Conservation (phyloP, 208 protist species). For the Crithidia expoeki region DNA sequence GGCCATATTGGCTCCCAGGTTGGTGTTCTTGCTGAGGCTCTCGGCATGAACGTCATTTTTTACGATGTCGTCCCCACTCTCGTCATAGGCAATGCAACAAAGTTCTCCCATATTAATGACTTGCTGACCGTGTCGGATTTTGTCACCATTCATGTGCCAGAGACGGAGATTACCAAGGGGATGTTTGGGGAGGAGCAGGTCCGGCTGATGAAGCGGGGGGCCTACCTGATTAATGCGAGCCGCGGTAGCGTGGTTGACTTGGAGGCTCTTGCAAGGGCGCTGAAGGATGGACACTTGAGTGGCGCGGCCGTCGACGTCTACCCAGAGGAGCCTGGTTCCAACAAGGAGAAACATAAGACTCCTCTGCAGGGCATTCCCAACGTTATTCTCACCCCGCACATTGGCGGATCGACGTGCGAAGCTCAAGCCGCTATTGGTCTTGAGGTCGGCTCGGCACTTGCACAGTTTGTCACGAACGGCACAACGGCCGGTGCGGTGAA, state of each 20-base stretch:
- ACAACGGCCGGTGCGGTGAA: constrained; percentile 89
- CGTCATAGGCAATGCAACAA: constrained; percentile 88
- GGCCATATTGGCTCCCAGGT: constrained; percentile 94
- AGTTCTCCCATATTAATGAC: constrained; percentile 65
- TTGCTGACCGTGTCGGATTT: constrained; percentile 86
- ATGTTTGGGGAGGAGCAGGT: constrained; percentile 83
- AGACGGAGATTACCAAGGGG: constrained; percentile 71
- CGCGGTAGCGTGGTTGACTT: constrained; percentile 88
- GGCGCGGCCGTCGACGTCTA: constrained; percentile 94
- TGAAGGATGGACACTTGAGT: constrained; percentile 79
- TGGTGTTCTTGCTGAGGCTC: constrained; percentile 90
- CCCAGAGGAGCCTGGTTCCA: constrained; percentile 82
- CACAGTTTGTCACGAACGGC: constrained; percentile 84
- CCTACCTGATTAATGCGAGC: constrained; percentile 88
- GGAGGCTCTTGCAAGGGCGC: constrained; percentile 68
- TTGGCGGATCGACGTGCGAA: constrained; percentile 93
- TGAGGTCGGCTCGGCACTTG: constrained; percentile 89
- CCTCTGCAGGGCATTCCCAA: constrained; percentile 90
- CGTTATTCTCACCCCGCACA: constrained; percentile 94
- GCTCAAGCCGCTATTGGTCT: constrained; percentile 91
- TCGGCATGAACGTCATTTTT: constrained; percentile 94
- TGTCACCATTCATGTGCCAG: constrained; percentile 94
- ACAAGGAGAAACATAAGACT: constrained; percentile 52
- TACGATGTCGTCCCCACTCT: constrained; percentile 91
- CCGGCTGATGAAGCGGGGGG: constrained; percentile 68